Conservation (phyloP, 192 early-diverging fungal species). For the Pilobolus umbonatus region DNA sequence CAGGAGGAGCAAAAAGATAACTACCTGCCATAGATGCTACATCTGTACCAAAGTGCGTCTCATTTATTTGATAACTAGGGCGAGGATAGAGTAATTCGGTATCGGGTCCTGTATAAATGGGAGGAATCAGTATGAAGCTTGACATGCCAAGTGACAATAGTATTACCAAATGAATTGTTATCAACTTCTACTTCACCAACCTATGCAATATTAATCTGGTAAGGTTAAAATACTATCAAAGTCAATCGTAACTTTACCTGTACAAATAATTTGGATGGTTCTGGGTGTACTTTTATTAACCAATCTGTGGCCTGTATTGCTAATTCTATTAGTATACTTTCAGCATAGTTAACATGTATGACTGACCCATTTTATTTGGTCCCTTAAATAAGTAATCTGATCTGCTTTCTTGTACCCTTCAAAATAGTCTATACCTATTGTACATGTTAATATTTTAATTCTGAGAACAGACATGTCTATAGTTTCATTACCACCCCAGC, state of each 20-base stretch:
- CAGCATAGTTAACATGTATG: too few relatives aligned
- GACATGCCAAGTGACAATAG: neutral
- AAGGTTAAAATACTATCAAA: neutral
- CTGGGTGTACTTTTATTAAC: conserved; percentile 54
- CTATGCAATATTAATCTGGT: conserved; percentile 7
- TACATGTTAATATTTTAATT: too few relatives aligned
- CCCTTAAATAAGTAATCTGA: conserved; percentile 37
- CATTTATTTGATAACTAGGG: conserved; percentile 40
- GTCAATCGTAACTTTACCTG: conserved; percentile 28
- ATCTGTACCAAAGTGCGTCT: conserved; percentile 43
- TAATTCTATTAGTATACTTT: conserved; percentile 41
- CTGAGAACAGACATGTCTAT: too few relatives aligned
- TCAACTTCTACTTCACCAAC: conserved; percentile 41
- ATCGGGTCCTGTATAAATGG: conserved; percentile 32
- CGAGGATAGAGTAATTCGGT: conserved; percentile 39
- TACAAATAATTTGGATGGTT: conserved; percentile 43
- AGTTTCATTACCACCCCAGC: conserved; percentile 40
- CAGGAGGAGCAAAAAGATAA: neutral
- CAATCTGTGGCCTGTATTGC: conserved; percentile 55
- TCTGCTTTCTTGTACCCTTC: conserved; percentile 47
- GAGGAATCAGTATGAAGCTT: neutral
- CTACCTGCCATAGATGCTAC: conserved; percentile 37
- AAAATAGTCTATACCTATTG: conserved; percentile 40
- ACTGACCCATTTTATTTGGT: conserved; percentile 51
- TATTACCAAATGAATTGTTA: conserved; percentile 51